These are phyloP conservation scores for Basidiobolus meristosporus DNA, from an alignment of 371 early-diverging fungal species.

Conservation along the genomic window DNA sequence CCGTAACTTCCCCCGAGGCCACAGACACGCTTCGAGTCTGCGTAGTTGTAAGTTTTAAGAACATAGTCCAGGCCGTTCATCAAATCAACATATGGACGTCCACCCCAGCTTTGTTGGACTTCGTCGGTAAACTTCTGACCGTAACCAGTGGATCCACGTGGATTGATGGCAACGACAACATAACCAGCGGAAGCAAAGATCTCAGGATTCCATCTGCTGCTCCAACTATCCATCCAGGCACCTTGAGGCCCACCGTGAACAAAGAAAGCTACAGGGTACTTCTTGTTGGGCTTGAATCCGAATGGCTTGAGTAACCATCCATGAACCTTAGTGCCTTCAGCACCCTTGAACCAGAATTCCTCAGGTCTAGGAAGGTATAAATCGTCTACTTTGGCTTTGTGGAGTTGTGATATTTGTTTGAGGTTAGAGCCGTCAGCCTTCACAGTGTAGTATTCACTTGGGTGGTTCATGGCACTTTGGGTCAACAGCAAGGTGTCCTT, in stretches of 20 bases:
- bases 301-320: conserved; percentile 53
- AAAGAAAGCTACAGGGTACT: conserved; percentile 61
- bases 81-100: conserved; percentile 49
- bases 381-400: conserved; percentile 6
- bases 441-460: too few species aligned
- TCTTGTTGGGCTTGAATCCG: conserved; percentile 24
- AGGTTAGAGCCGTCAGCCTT: too few species aligned
- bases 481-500: too few species aligned
- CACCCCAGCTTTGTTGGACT: conserved; percentile 59
- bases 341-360: conserved; percentile 48
- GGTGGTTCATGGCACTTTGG: too few species aligned
- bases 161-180: conserved; percentile 52
- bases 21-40: conserved; percentile 34
- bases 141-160: conserved; percentile 68
- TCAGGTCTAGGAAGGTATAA: conserved; percentile 17
- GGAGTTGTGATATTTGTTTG: conserved; percentile 11
- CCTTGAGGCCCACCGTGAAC: conserved; percentile 32
- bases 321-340: conserved; percentile 34
- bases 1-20: conserved; percentile 71
- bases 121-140: conserved; percentile 57
- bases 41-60: conserved; percentile 26
- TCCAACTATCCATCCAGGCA: conserved; percentile 1
- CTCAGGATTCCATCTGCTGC: conserved; percentile 30
- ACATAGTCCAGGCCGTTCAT: conserved; percentile 52
- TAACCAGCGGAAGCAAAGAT: conserved; percentile 56